These are phyloP conservation scores for Acer saccharum DNA, from an alignment of 345 rosid genomes.

Conservation along the genomic window DNA sequence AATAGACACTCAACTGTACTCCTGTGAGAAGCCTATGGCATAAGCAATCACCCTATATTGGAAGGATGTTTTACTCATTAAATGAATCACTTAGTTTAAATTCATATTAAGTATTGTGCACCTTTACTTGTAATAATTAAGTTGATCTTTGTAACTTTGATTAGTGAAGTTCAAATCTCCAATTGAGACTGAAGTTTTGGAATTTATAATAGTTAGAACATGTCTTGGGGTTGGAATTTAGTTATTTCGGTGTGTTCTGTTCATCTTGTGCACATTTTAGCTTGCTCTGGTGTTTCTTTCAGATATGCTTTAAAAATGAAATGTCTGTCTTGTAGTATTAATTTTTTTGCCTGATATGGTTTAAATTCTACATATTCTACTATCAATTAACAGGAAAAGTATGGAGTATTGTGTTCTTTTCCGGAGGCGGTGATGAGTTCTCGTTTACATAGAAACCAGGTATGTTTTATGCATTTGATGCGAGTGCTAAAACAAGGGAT, in stretches of 20 bases:
- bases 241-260: background rate
- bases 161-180: background rate
- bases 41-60: background rate
- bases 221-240: background rate
- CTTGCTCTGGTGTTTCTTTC: background rate
- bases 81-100: background rate
- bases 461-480: slow-evolving; percentile 22
- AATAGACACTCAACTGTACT: background rate
- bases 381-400: slow-evolving; percentile 60
- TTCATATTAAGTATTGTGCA: background rate
- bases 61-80: background rate
- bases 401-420: slow-evolving; percentile 53
- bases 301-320: background rate
- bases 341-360: background rate
- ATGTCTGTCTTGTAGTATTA: too few relatives aligned
- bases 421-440: slow-evolving; percentile 56
- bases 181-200: background rate
- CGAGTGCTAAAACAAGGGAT: background rate
- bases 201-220: background rate
- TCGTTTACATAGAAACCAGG: slow-evolving; percentile 78
- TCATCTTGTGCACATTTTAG: background rate
- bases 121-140: background rate
- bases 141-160: background rate
- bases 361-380: slow-evolving; percentile 2
- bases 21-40: background rate